Base-by-base conservation (phyloP, 1,284 basidiomycete genomes). In the Neotropicomus parvogracilis region DNA sequence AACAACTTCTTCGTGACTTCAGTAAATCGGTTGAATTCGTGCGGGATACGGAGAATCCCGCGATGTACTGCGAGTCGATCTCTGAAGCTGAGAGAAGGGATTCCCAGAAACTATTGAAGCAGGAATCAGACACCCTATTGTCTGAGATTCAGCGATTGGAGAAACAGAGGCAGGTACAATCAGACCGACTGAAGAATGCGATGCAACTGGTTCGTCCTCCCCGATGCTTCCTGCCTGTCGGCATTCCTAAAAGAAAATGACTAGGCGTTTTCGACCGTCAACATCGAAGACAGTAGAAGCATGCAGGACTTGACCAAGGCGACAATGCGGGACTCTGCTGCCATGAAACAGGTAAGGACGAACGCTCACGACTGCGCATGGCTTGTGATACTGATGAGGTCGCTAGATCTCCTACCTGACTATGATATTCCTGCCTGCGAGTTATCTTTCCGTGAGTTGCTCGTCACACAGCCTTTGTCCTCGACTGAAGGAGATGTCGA, bases 1-100 rank as follows among this genome's bases (percentile, higher is more conserved):
- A 70, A 11, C 71, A 73, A 12, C 72, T 81, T 21, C 69, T 81
- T 14, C 65, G 70, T 16, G 76, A 81, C 54, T 81, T 81, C 54
- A 55, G 58, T 6, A 77, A 79, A 53, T 71, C 75, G 0, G 70
- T 81, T n/a, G 50, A 59, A 11, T 81, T 81, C 52, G 66, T 81
- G 6, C 52, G 49, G 4, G 52, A 72, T 4, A 80, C 78, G 0
- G 68, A 67, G 0, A 73, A 78, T 54, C 79, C 79, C 0, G 66
- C 66, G 1, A 59, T 75, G 66, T 50, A 63, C 2, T 29, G 52
- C 3, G 58, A 63, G 3, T 53, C 48, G 2, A 47, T 59, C 12
- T 38, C 57, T 1, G 46, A 59, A 9, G 24, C 19, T 1, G 43
- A 57, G 39, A 54, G 53, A 10, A 45, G 63, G 3, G 13, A 16